Evolutionary conservation across 2,329 filamentous ascomycete species (phyloP), one percentile per base, ranked within the genome.

Genomic region (Aureobasidium vineae): DNA sequence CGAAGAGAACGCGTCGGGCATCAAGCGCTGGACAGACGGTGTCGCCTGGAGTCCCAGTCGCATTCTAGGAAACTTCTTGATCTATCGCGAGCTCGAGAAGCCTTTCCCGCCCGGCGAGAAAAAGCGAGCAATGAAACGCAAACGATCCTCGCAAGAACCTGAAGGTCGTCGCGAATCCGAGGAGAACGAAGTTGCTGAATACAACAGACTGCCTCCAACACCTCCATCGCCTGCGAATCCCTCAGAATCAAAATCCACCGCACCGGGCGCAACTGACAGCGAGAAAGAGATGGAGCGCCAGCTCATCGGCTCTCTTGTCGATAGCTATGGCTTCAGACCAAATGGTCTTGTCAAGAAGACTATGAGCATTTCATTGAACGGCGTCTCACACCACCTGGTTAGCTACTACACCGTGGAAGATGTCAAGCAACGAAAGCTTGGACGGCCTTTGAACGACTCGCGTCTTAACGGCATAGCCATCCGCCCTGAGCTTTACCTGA

Each of bases 21-120:
- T 97, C 79, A 96, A 96, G 79, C 85, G 93, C 66, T 97, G 93
- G 93, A 97, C 92, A 0, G 93, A 97, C 71, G 92, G 93, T 16
- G 86, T 94, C 13, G 88, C 89, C 7, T 97, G 93, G 93, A 96
- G 91, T 71, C 93, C 93, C 0, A 96, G 89, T 76, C 88, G 90
- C 19, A 94, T 96, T 56, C 82, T 94, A 56, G 89, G 89, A 67
- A 95, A 95, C 75, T 96, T 92, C 72, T 83, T 96, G 50, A 86
- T 96, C 71, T 96, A 96, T 73, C 87, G 92, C 36, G 91, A 96
- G 75, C 83, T 96, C 50, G 86, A 90, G 69, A 87, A 89, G 72
- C 87, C 89, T 0, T 93, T 93, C 70, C 87, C 89, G 2, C 89
- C 90, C 0, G 91, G 91, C 7, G 90, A 94, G 80, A 95, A 94